Conservation (phyloP, 179 eudicot species). For the Silene noctiflora region DNA sequence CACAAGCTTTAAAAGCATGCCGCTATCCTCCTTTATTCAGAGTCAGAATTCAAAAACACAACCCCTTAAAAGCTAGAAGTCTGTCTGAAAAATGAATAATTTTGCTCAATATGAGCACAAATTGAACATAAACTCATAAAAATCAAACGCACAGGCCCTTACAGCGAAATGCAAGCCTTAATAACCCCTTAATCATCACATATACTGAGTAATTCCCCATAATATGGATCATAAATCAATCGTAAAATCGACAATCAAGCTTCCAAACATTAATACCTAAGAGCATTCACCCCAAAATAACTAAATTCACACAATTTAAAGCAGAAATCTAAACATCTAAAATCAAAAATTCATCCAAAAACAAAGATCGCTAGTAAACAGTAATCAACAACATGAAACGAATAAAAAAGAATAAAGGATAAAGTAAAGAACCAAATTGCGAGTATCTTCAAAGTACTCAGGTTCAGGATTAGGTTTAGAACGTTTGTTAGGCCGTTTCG, state of each 20-base stretch:
- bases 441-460: slow-evolving; percentile 68
- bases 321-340: background rate
- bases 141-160: background rate
- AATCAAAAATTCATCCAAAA: background rate
- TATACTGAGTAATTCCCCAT: background rate
- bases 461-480: slow-evolving; percentile 45
- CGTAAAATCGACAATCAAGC: background rate
- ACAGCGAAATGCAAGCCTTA: background rate
- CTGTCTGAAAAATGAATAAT: background rate
- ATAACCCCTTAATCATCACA: background rate
- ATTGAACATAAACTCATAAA: background rate
- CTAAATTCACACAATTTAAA: background rate
- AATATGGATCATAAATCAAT: too few relatives aligned
- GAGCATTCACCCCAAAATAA: too few relatives aligned
- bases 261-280: background rate
- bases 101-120: background rate
- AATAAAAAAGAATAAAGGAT: background rate
- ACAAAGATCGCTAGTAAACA: background rate
- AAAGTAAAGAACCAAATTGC: slow-evolving; percentile 57
- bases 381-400: background rate
- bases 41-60: too few relatives aligned
- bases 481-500: slow-evolving; percentile 38
- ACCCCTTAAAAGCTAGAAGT: background rate
- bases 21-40: background rate
- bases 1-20: background rate